These are phyloP conservation scores for Umbelopsis sp. DNA, from an alignment of 371 early-diverging fungal genomes.

Conservation along the genomic window DNA sequence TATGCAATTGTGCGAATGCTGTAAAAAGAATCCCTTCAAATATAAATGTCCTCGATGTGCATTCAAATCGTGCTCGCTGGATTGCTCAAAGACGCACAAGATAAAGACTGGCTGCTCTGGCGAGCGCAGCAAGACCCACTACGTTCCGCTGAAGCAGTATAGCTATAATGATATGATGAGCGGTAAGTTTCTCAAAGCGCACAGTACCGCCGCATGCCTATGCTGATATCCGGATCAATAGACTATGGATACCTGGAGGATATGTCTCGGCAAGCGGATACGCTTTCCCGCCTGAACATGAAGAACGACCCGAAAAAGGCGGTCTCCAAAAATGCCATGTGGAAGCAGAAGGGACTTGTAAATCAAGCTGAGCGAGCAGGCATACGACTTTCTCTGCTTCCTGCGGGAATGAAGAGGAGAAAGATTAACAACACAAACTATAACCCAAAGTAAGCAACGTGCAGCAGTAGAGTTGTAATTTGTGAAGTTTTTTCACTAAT, in stretches of 20 bases:
- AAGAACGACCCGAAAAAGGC: slow-evolving; percentile 6
- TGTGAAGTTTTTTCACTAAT: background rate
- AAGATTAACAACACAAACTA: slow-evolving; percentile 43
- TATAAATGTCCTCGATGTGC: slow-evolving; percentile 76
- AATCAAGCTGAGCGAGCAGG: slow-evolving; percentile 33
- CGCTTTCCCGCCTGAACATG: slow-evolving; percentile 29
- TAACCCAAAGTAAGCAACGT: slow-evolving; percentile 30
- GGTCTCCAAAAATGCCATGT: background rate
- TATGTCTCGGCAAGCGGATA: slow-evolving; percentile 40
- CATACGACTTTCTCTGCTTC: slow-evolving; percentile 32
- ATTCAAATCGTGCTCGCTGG: slow-evolving; percentile 64
- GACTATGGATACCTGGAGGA: slow-evolving; percentile 56
- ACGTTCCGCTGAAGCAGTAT: slow-evolving; percentile 56
- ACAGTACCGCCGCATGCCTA: too few relatives aligned
- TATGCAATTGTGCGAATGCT: slow-evolving; percentile 38
- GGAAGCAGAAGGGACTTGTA: slow-evolving; percentile 20
- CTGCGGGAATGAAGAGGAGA: slow-evolving; percentile 41
- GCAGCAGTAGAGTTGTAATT: background rate
- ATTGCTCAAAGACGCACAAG: slow-evolving; percentile 71
- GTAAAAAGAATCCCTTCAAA: slow-evolving; percentile 43
- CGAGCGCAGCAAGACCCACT: slow-evolving; percentile 63
- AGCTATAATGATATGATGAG: slow-evolving; percentile 66
- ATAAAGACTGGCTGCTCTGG: slow-evolving; percentile 61
- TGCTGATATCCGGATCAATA: slow-evolving; percentile 10
- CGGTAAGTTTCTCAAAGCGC: slow-evolving; percentile 44